Percentiles rank a stretch among this genome's conserved stretches.
phyloP scores from a whole-genome alignment of 257 asterid species.

The Solanum neorickii region DNA sequence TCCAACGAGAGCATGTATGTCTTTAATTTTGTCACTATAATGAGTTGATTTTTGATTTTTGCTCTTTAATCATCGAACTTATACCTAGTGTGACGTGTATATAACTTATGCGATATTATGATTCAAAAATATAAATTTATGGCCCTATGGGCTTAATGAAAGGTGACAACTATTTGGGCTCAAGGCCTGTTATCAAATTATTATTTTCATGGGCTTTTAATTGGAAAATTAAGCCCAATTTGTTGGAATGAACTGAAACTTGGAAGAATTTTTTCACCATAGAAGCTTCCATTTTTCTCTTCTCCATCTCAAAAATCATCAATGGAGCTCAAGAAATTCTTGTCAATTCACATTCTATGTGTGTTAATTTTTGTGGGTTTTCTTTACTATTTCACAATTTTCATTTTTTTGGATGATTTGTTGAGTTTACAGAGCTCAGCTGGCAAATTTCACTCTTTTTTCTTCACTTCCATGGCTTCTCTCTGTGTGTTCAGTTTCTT shows the following conservation, averaged over 20 bases:
- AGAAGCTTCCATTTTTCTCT: not conserved
- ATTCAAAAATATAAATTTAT: too few species aligned
- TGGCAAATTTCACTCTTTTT: slow-evolving; percentile 49
- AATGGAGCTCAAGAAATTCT: slow-evolving; percentile 48
- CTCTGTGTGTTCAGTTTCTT: slow-evolving; percentile 31
- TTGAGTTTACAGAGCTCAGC: slow-evolving; percentile 46
- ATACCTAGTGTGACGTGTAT: not conserved
- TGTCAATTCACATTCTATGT: slow-evolving; percentile 47
- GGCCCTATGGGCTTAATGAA: not conserved
- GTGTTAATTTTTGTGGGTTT: slow-evolving; percentile 39
- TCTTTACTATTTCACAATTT: slow-evolving; percentile 57
- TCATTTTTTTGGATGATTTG: slow-evolving; percentile 59
- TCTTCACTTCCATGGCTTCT: slow-evolving; percentile 42
- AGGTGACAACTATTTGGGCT: not conserved
- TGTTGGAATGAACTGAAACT: not conserved
- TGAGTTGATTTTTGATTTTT: too few species aligned
- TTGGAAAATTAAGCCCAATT: not conserved
- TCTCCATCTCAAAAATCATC: slow-evolving; percentile 1
- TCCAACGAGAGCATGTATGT: too few species aligned
- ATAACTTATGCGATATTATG: too few species aligned
- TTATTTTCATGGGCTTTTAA: not conserved
- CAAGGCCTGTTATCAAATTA: not conserved
- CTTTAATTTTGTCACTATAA: too few species aligned
- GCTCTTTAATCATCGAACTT: not conserved
- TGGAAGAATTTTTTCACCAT: not conserved